These are phyloP conservation scores for Lactarius indigo DNA, from an alignment of 768 basidiomycete species.

Conservation along the genomic window DNA sequence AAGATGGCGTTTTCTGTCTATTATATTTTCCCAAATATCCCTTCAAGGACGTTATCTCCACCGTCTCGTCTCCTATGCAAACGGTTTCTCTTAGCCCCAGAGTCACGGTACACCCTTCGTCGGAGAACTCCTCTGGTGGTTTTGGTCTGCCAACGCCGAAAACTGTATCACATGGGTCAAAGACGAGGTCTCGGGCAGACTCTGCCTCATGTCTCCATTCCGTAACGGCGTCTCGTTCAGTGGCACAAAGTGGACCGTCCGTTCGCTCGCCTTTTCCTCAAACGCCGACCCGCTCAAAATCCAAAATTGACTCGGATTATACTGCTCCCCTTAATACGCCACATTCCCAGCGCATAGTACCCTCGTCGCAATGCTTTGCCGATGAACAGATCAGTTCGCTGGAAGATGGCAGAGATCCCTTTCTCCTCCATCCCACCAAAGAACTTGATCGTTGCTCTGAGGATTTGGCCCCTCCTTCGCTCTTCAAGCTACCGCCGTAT, in stretches of 20 bases:
- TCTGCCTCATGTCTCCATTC: neutral
- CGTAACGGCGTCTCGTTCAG: neutral
- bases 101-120: neutral
- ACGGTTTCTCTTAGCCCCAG: neutral
- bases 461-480: neutral
- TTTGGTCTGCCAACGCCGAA: constrained; percentile 8
- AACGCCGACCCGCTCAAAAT: constrained; percentile 14
- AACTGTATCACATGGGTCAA: constrained; percentile 1
- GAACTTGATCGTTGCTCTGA: neutral
- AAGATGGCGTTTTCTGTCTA: neutral
- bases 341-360: constrained; percentile 21
- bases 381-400: constrained; percentile 7
- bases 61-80: neutral
- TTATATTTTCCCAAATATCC: neutral
- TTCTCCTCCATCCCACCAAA: neutral
- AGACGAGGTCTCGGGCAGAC: neutral
- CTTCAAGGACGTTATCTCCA: neutral
- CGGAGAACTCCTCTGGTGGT: neutral
- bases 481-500: neutral
- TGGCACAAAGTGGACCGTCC: neutral
- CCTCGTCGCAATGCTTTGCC: constrained; percentile 20
- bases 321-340: constrained; percentile 10
- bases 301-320: neutral
- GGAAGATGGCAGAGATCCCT: neutral
- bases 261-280: neutral